Base-by-base conservation (phyloP, 2,329 filamentous ascomycete genomes). In the Cylindrodendrum hubeiense region DNA sequence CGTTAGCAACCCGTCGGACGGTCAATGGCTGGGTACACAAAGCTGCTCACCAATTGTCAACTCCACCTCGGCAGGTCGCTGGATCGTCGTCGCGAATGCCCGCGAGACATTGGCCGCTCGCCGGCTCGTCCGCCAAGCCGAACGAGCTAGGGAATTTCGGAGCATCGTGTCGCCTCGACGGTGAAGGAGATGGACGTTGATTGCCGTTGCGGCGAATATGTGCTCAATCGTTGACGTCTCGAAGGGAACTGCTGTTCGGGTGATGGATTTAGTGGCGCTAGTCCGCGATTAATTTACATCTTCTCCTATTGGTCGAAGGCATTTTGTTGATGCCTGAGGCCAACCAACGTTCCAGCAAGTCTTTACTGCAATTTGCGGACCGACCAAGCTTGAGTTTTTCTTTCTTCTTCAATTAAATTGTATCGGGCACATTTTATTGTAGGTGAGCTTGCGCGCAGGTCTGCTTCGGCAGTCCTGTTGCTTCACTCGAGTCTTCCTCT, bases 41-140 rank as follows among this genome's bases (percentile, higher is more conserved):
- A 71, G 63, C 70, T 72, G 75, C 79, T 78, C 77, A 97, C 93
- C 94, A 86, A 98, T 90, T 78, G 95, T 99, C 82, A 99, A 90
- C 88, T 98, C 94, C 78, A 99, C 95, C 86, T 98, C 94, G 75
- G 94, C 95, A 76, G 89, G 89, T 81, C 94, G 90, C 83, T 88
- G 89, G 78, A 88, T 83, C 74, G 93, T 94, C 76, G 91, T 92
- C 83, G 92, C 89, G 86, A 99, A 97, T 77, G 92, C 85, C 84
- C 94, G 90, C 81, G 90, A 86, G 82, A 88, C 88, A 80, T 82
- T 83, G 80, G 82, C 83, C 78, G 83, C 83, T 78, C 84, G 86
- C 79, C 85, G 85, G 82, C 87, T 83, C 76, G 86, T 86, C 87
- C 88, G 88, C 86, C 88, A 88, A 83, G 88, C 86, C 85, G 89